These are phyloP conservation scores for Ascochyta lentis DNA, from an alignment of 2,329 filamentous ascomycete species.

Conservation along the genomic window DNA sequence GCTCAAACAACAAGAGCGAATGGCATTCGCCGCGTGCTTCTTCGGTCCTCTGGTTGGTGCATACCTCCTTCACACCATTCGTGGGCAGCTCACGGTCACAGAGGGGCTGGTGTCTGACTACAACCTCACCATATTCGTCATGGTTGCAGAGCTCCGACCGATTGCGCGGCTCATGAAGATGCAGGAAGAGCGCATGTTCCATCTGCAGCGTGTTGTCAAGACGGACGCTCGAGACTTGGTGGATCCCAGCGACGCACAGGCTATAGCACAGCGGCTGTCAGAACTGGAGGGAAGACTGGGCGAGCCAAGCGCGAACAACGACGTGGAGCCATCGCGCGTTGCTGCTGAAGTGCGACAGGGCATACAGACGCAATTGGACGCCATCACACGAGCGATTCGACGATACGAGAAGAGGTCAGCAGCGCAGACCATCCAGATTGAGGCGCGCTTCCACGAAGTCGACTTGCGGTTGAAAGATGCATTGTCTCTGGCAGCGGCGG, in stretches of 20 bases:
- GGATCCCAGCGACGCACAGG: slow-evolving; percentile 28
- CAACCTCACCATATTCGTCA: slow-evolving; percentile 88
- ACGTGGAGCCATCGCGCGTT: slow-evolving; percentile 51
- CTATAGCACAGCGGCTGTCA: slow-evolving; percentile 69
- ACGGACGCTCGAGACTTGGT: slow-evolving; percentile 28
- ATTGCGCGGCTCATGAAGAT: slow-evolving; percentile 82
- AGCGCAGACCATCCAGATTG: slow-evolving; percentile 75
- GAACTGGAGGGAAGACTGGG: slow-evolving; percentile 68
- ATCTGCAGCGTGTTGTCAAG: slow-evolving; percentile 76
- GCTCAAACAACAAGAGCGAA: slow-evolving; percentile 75
- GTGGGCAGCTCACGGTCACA: slow-evolving; percentile 81
- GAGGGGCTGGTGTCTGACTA: slow-evolving; percentile 91
- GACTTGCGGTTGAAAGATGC: slow-evolving; percentile 78
- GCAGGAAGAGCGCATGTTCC: slow-evolving; percentile 77
- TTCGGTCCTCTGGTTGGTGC: slow-evolving; percentile 78
- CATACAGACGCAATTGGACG: slow-evolving; percentile 83
- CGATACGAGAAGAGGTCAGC: slow-evolving; percentile 90
- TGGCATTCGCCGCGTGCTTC: slow-evolving; percentile 81
- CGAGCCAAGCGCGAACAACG: slow-evolving; percentile 47
- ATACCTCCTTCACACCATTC: slow-evolving; percentile 81
- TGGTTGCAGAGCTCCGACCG: slow-evolving; percentile 85
- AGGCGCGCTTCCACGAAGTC: slow-evolving; percentile 74
- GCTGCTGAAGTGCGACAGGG: slow-evolving; percentile 65
- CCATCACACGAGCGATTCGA: slow-evolving; percentile 84
- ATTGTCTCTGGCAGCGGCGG: slow-evolving; percentile 78